Base-by-base conservation (phyloP, 768 basidiomycete genomes). In the Lentinula aciculospora region DNA sequence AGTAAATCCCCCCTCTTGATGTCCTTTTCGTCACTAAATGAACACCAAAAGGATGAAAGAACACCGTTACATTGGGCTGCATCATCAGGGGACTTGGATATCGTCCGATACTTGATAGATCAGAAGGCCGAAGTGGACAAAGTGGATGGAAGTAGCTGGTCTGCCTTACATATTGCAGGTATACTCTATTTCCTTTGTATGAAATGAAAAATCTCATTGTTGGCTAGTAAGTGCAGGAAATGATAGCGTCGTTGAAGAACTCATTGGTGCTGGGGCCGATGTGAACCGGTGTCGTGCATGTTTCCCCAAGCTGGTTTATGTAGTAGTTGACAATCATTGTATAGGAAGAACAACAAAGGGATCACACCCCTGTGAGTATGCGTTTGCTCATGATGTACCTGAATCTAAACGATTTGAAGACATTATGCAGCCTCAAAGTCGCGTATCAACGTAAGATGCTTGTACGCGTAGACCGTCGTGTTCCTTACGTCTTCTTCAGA, bases 381-480 rank as follows among this genome's bases (percentile, higher is more conserved):
- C 29, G 13, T 45, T 39, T 51, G 15, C 23, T 48, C 58, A 29
- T 68, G 21, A 44, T 44, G n/a, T n/a, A n/a, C 17, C 48, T 7
- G 13, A 42, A 59, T 59, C 31, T 54, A 51, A 37, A 61, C 61
- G 62, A 61, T 60, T 48, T 44, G 37, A 57, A 96, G 93, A 64
- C 92, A 95, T 71, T 96, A 96, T 66, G 92, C 93, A 28, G 94
- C 93, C 45, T 96, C 93, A 29, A 95, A 94, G 69, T 88, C 92
- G 57, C 88, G 85, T 44, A 81, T 93, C 61, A 89, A 92, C 66
- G 92, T 90, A 68, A 66, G 67, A 66, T 73, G 64, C 70, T 64
- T 65, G 65, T 68, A 48, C 59, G 62, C 66, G 25, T 13, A 29
- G 37, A 19, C 60, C 47, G 54, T 53, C 54, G 54, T 62, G 50